These are phyloP conservation scores for Coemansia sp. DNA, from an alignment of 192 early-diverging fungal species.

Conservation along the genomic window DNA sequence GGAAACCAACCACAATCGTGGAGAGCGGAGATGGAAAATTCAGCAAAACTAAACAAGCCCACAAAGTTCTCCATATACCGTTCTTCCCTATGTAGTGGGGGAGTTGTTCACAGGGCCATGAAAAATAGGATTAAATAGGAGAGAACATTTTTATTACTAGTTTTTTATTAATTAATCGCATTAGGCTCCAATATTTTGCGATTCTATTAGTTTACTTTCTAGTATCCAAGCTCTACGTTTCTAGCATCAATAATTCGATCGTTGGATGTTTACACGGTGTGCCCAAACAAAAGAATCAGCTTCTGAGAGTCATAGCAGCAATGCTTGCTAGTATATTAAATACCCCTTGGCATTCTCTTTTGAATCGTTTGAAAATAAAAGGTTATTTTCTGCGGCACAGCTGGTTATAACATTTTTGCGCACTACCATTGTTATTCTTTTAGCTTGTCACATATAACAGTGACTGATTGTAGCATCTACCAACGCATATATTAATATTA, in stretches of 20 bases:
- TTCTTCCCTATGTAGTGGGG: neutral
- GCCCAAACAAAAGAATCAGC: neutral
- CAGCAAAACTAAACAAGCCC: no score
- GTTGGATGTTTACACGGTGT: no score
- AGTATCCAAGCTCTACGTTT: neutral
- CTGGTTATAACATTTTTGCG: conserved; percentile 2
- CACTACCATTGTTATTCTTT: neutral
- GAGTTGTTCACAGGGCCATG: neutral
- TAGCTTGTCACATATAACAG: neutral
- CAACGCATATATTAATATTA: neutral
- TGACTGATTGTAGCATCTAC: neutral
- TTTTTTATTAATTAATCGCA: neutral
- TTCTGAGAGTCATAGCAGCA: neutral
- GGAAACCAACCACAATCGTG: neutral
- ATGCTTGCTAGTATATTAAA: neutral
- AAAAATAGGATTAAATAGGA: neutral
- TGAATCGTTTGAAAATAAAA: neutral
- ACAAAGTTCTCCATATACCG: no score
- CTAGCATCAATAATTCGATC: neutral
- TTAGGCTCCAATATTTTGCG: neutral
- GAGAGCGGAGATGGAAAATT: neutral
- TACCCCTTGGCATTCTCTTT: neutral
- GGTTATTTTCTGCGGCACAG: neutral
- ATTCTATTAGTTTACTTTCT: neutral
- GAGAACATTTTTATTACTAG: neutral